phyloP scores from a whole-genome alignment of 352 stramenopile species.

The Saprolegnia diclina region DNA sequence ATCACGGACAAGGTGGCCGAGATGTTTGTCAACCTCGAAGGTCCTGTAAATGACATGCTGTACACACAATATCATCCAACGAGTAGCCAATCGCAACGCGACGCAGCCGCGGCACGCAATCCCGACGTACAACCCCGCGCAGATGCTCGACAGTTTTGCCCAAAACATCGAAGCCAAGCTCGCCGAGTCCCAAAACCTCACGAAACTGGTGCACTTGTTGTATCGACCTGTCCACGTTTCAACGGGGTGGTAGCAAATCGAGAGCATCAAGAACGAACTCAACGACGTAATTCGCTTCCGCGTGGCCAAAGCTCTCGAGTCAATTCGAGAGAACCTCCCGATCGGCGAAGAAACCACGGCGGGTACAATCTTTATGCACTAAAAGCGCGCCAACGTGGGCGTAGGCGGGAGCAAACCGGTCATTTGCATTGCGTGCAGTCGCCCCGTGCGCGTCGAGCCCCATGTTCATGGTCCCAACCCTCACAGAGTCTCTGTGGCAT shows the following conservation, averaged over 20 bases:
- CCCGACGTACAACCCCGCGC: slow-evolving; percentile 25
- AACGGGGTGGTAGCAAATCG: slow-evolving; percentile 19
- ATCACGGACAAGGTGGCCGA: slow-evolving; percentile 27
- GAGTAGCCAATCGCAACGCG: slow-evolving; percentile 10
- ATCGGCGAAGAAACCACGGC: slow-evolving; percentile 22
- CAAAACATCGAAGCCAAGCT: slow-evolving; percentile 27
- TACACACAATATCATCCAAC: background rate
- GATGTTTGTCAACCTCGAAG: slow-evolving; percentile 24
- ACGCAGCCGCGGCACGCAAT: slow-evolving; percentile 18
- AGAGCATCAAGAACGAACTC: slow-evolving; percentile 22
- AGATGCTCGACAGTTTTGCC: slow-evolving; percentile 27
- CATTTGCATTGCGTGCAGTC: slow-evolving; percentile 26
- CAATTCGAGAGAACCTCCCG: background rate
- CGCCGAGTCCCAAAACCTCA: slow-evolving; percentile 15
- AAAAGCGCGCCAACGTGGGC: background rate
- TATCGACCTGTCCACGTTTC: background rate
- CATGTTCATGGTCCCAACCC: slow-evolving; percentile 20
- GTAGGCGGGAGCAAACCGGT: slow-evolving; percentile 21
- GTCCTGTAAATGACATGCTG: background rate
- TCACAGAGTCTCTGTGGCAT: background rate
- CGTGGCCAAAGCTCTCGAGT: slow-evolving; percentile 11
- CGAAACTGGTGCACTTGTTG: background rate
- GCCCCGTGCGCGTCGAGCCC: slow-evolving; percentile 18
- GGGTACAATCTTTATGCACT: slow-evolving; percentile 2
- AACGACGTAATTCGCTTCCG: slow-evolving; percentile 16